These are phyloP conservation scores for Elaeagnus macrophylla DNA, from an alignment of 306 rosid species.

Conservation along the genomic window DNA sequence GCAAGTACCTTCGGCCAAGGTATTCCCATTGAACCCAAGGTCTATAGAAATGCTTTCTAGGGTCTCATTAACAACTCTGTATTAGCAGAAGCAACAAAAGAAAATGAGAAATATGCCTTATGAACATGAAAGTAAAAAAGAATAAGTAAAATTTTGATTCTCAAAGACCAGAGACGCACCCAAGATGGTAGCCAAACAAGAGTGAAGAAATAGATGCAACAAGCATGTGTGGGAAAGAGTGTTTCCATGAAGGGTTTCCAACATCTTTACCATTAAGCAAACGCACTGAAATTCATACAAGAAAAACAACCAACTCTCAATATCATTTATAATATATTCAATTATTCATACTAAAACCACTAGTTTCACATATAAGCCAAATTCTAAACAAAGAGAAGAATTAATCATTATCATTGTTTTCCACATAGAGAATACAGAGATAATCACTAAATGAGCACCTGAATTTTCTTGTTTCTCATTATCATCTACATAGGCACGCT, in stretches of 20 bases:
- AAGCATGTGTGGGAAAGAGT: conserved; percentile 51
- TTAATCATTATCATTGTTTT: no score
- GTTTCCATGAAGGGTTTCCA: conserved; percentile 51
- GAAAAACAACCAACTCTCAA: conserved; percentile 24
- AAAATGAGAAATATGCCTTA: no score
- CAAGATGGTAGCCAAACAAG: conserved; percentile 80
- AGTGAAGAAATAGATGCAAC: conserved; percentile 67
- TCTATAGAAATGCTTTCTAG: conserved; percentile 71
- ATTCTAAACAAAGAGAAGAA: no score
- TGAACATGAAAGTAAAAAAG: background rate
- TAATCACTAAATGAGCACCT: conserved; percentile 21
- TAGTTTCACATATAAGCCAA: no score
- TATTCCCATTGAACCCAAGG: conserved; percentile 67
- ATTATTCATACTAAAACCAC: no score
- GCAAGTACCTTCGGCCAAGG: conserved; percentile 63
- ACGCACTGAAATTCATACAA: conserved; percentile 28
- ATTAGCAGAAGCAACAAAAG: conserved; percentile 20
- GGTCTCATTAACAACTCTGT: conserved; percentile 83
- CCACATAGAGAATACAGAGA: background rate
- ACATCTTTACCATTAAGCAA: conserved; percentile 33
- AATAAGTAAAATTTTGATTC: conserved; percentile 5
- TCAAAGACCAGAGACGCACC: conserved; percentile 34
- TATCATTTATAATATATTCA: conserved; percentile 8
- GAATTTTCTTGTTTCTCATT: conserved; percentile 40
- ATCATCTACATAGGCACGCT: conserved; percentile 31